Percentiles rank a stretch among this genome's conserved stretches.
Evolutionary conservation across 139 green algal species (phyloP).

Genomic region (Closterium sp.): DNA sequence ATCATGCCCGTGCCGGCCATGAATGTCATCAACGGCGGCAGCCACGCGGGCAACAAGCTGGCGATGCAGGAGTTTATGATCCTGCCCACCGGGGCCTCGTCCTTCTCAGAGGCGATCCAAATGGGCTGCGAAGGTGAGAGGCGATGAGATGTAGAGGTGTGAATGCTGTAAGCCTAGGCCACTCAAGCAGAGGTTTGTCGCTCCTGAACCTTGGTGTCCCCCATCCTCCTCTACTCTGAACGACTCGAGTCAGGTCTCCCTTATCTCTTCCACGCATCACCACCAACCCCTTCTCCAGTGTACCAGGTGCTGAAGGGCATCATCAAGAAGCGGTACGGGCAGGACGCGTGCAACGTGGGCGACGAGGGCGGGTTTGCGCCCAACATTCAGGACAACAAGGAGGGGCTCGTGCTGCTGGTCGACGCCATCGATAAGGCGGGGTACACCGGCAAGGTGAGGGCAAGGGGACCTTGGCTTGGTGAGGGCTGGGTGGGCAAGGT

Average conservation of each 20-base stretch:
- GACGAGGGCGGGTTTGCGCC: slow-evolving; percentile 99
- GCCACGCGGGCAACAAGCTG: slow-evolving; percentile 95
- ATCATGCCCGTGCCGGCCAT: slow-evolving; percentile 96
- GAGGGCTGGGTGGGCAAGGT: not conserved
- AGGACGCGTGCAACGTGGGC: slow-evolving; percentile 96
- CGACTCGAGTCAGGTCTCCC: no score
- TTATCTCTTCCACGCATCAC: not conserved
- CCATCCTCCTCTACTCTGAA: no score
- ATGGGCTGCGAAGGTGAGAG: slow-evolving; percentile 74
- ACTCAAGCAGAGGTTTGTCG: no score
- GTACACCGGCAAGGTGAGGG: slow-evolving; percentile 80
- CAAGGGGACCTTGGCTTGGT: not conserved
- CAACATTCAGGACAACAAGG: slow-evolving; percentile 90
- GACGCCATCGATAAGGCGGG: slow-evolving; percentile 89
- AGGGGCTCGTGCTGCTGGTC: slow-evolving; percentile 89
- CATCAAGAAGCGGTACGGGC: slow-evolving; percentile 88
- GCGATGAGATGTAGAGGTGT: no score
- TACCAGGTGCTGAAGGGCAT: slow-evolving; percentile 96
- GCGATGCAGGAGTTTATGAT: slow-evolving; percentile 99
- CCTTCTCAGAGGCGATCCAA: slow-evolving; percentile 93
- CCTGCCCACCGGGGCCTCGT: slow-evolving; percentile 78
- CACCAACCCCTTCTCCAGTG: slow-evolving; percentile 56
- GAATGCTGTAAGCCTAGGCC: no score
- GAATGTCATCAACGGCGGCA: slow-evolving; percentile 99
- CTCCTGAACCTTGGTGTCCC: no score